A percentile compares a stretch with the other conserved stretches of the same genome.
Conservation (phyloP, 192 early-diverging fungal species). For the Piromyces sp. region DNA sequence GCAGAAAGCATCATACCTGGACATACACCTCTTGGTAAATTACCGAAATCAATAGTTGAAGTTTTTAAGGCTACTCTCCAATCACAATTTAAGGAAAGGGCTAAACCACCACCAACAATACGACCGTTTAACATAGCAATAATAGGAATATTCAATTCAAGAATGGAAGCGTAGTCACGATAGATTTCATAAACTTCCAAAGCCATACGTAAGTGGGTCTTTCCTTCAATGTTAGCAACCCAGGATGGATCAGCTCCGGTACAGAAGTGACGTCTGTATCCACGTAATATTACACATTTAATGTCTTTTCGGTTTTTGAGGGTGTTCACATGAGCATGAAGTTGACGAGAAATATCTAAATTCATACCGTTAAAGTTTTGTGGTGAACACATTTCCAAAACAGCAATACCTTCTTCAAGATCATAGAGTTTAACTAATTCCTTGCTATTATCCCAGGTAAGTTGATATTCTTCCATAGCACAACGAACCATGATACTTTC, state of each 20-base stretch:
- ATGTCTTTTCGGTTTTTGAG: neutral
- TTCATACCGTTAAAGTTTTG: neutral
- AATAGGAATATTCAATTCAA: neutral
- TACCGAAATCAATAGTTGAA: neutral
- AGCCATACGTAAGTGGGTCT: neutral
- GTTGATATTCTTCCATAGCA: neutral
- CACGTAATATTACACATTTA: neutral
- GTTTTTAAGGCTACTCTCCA: neutral
- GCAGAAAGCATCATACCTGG: neutral
- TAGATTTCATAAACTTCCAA: neutral
- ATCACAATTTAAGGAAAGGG: neutral
- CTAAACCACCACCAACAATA: neutral
- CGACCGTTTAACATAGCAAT: neutral
- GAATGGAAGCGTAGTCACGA: neutral
- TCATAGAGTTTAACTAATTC: neutral
- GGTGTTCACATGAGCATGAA: neutral
- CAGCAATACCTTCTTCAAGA: neutral
- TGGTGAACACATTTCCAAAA: neutral
- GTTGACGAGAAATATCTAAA: neutral
- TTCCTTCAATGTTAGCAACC: neutral
- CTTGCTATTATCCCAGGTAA: neutral
- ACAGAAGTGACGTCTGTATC: neutral
- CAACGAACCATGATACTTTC: neutral
- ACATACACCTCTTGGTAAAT: neutral
- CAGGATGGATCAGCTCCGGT: neutral